Evolutionary conservation across 2,329 filamentous ascomycete species (phyloP).

Genomic region (Ophiosphaerella korrae): DNA sequence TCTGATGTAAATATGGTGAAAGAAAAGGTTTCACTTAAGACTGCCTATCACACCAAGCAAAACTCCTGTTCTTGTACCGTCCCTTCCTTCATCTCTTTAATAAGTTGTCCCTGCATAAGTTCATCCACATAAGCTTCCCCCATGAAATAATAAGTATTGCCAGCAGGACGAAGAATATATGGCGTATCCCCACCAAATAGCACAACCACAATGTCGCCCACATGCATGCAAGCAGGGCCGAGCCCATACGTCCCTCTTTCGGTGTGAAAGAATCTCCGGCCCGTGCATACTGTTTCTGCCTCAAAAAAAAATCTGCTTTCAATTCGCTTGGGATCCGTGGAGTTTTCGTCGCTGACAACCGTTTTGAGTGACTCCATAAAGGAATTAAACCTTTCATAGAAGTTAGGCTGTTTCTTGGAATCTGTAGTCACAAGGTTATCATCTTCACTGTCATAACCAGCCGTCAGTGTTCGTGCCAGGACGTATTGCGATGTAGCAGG

Average conservation of each 20-base stretch:
- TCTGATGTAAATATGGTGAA: no score
- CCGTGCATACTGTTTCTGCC: not conserved
- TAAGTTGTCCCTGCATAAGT: constrained; percentile 5
- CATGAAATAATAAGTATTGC: constrained; percentile 3
- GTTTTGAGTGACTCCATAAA: no score
- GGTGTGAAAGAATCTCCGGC: constrained; percentile 3
- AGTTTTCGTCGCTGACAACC: no score
- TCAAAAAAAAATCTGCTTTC: not conserved
- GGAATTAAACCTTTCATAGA: no score
- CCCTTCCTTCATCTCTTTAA: not conserved
- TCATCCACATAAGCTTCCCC: constrained; percentile 9
- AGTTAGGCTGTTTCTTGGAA: no score
- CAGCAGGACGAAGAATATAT: constrained; percentile 1
- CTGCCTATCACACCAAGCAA: constrained; percentile 1
- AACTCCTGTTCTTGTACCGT: constrained; percentile 2
- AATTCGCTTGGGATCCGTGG: no score
- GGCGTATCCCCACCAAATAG: constrained; percentile 4
- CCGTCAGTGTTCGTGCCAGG: not conserved
- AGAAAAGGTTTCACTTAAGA: no score
- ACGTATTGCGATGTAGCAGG: no score
- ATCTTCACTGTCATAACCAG: not conserved
- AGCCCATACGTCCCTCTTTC: not conserved
- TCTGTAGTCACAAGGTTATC: not conserved
- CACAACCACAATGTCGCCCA: constrained; percentile 9
- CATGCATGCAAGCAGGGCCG: constrained; percentile 5